Evolutionary conservation across 225 moss, liverwort and hornwort genomes (phyloP).

Genomic region (Bryum argenteum): DNA sequence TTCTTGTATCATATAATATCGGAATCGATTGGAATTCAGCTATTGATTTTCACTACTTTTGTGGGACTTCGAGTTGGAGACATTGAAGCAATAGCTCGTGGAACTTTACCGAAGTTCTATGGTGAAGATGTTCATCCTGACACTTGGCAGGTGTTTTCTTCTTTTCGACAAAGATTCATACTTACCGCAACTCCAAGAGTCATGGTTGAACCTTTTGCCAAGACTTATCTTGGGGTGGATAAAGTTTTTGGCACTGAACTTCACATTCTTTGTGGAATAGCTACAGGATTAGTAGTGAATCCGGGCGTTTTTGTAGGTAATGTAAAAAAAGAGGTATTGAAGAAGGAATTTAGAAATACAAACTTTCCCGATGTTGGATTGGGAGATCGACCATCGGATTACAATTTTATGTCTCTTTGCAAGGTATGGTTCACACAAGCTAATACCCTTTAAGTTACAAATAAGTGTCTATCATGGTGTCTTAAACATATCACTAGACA

Average conservation of each 20-base stretch:
- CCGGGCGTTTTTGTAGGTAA: slow-evolving; percentile 58
- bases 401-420: slow-evolving; percentile 59
- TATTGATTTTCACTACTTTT: slow-evolving; percentile 60
- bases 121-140: slow-evolving; percentile 58
- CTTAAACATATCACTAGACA: too few relatives aligned
- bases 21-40: slow-evolving; percentile 42
- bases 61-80: slow-evolving; percentile 50
- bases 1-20: slow-evolving; percentile 57
- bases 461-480: too few relatives aligned
- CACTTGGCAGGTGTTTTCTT: slow-evolving; percentile 70
- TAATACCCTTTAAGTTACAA: too few relatives aligned
- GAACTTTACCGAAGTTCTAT: slow-evolving; percentile 76
- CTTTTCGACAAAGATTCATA: slow-evolving; percentile 63
- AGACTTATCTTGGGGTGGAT: slow-evolving; percentile 56
- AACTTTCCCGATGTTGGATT: slow-evolving; percentile 61
- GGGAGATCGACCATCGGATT: slow-evolving; percentile 56
- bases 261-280: slow-evolving; percentile 41
- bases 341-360: slow-evolving; percentile 32
- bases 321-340: slow-evolving; percentile 38
- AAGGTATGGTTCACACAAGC: slow-evolving; percentile 30
- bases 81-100: slow-evolving; percentile 62
- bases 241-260: slow-evolving; percentile 65
- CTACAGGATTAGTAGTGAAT: slow-evolving; percentile 53
- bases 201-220: slow-evolving; percentile 70
- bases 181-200: slow-evolving; percentile 65